Percentiles rank a stretch among this genome's conserved stretches.
These are phyloP conservation scores for Poa pratensis DNA, from an alignment of 176 grass and related monocot species.

Conservation along the genomic window DNA sequence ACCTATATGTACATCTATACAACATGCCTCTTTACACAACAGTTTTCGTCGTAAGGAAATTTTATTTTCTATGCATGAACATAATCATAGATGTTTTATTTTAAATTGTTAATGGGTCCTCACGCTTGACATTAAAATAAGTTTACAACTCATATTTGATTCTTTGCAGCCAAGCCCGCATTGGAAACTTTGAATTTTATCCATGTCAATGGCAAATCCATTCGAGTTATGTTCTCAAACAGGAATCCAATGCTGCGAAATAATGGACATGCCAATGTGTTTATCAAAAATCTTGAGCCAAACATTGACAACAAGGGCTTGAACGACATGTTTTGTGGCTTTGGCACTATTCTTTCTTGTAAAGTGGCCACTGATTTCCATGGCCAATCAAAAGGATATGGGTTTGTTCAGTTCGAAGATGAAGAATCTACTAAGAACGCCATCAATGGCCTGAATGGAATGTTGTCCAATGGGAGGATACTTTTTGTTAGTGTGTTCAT, in stretches of 20 bases:
- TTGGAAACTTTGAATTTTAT: conserved; percentile 53
- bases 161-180: conserved; percentile 45
- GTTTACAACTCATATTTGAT: neutral
- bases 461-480: conserved; percentile 43
- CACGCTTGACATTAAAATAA: neutral
- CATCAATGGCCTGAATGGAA: too few relatives aligned
- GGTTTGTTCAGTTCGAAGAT: conserved; percentile 53
- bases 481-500: conserved; percentile 51
- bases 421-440: conserved; percentile 6
- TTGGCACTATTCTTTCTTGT: conserved; percentile 54
- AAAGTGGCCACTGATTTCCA: conserved; percentile 52
- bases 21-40: too few relatives aligned
- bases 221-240: conserved; percentile 59
- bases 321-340: conserved; percentile 34
- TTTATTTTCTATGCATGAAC: too few relatives aligned
- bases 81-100: neutral
- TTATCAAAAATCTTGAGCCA: conserved; percentile 54
- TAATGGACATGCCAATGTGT: conserved; percentile 52
- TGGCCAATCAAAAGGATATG: conserved; percentile 51
- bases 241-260: conserved; percentile 45
- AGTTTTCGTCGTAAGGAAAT: too few relatives aligned
- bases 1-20: too few relatives aligned
- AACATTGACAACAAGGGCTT: conserved; percentile 53
- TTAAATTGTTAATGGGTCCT: neutral
- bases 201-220: conserved; percentile 39